phyloP scores from a whole-genome alignment of 164 flowering plant genomes.

The Magnolia sinica region DNA sequence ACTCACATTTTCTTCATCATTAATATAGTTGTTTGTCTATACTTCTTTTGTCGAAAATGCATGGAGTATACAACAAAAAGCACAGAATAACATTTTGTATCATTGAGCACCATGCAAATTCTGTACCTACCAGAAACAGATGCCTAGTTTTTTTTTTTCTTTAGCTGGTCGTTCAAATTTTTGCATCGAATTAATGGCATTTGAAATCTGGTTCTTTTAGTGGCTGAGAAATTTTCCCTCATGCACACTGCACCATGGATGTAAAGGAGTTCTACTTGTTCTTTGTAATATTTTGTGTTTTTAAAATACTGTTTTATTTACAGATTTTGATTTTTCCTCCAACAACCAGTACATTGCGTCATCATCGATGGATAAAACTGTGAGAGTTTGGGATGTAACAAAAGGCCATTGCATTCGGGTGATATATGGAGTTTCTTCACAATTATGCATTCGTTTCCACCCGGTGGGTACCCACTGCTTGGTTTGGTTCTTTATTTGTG shows the following conservation, averaged over 20 bases:
- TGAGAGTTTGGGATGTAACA: slow-evolving; percentile 92
- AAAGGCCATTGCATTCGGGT: slow-evolving; percentile 87
- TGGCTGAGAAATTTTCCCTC: not conserved
- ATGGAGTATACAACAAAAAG: no score
- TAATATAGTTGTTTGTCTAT: no score
- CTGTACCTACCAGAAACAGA: no score
- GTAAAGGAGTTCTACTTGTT: not conserved
- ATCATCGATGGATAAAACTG: slow-evolving; percentile 90
- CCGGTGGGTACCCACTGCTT: slow-evolving; percentile 60
- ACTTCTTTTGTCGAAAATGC: no score
- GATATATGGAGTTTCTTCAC: slow-evolving; percentile 88
- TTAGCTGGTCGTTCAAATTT: no score
- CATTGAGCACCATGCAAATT: no score
- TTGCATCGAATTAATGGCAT: no score
- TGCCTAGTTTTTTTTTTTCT: no score
- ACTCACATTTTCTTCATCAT: no score
- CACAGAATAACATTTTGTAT: no score
- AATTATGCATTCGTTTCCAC: slow-evolving; percentile 91
- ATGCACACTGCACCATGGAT: not conserved
- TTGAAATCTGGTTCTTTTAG: no score
- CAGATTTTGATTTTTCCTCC: slow-evolving; percentile 98
- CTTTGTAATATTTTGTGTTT: not conserved
- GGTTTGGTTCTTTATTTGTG: not conserved
- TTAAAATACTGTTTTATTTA: slow-evolving; percentile 21
- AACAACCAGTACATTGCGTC: slow-evolving; percentile 97